Percentiles rank a stretch among this genome's conserved stretches.
These are phyloP conservation scores for Isochrysis galbana DNA, from an alignment of 78 protist species.

Conservation along the genomic window DNA sequence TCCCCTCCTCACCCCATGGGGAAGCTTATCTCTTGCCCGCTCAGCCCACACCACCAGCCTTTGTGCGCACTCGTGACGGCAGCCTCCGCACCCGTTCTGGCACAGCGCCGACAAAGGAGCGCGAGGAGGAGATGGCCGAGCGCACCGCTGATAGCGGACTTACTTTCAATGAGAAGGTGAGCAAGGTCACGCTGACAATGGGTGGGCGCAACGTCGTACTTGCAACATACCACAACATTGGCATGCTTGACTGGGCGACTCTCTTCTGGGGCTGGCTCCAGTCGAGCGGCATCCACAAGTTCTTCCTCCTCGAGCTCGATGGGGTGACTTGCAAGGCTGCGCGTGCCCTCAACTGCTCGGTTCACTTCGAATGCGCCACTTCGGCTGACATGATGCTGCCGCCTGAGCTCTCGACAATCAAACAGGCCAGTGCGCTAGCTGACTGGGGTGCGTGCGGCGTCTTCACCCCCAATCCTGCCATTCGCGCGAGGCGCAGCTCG, in stretches of 20 bases:
- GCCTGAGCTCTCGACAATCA: neutral
- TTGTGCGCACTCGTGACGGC: neutral
- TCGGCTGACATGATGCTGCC: slow-evolving; percentile 2
- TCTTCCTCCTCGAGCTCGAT: slow-evolving; percentile 17
- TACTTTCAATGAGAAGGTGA: neutral
- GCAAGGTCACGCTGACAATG: neutral
- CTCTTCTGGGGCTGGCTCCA: slow-evolving; percentile 16
- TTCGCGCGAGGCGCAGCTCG: no score
- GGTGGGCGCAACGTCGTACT: neutral
- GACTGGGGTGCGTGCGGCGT: slow-evolving; percentile 22
- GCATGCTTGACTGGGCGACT: slow-evolving; percentile 9
- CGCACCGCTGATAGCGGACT: neutral
- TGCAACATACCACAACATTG: neutral
- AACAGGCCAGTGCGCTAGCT: neutral
- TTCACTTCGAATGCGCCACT: neutral
- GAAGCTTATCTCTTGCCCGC: neutral
- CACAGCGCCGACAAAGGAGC: neutral
- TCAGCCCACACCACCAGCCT: neutral
- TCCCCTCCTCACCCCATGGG: neutral
- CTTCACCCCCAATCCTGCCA: no score
- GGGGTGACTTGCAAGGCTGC: neutral
- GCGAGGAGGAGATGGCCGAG: neutral
- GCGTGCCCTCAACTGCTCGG: neutral
- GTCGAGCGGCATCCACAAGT: neutral
- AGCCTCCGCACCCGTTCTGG: no score